Conservation (phyloP, 163 green algal genomes). For the Chlamydomonas reinhardtii region DNA sequence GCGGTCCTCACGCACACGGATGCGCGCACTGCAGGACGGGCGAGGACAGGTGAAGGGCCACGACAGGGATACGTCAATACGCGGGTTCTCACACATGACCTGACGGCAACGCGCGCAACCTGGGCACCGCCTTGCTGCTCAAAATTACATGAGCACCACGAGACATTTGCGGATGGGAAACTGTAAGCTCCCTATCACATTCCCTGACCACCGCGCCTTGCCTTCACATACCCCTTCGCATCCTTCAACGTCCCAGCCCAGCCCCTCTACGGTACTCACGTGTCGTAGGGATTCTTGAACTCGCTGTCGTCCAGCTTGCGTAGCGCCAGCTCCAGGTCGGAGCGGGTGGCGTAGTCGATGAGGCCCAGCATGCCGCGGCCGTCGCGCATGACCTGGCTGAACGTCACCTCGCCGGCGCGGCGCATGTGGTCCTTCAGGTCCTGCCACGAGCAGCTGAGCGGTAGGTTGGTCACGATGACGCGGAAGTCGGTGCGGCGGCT, state of each 20-base stretch:
- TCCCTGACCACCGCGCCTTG: no score
- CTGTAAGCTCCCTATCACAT: no score
- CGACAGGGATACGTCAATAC: no score
- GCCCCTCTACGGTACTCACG: no score
- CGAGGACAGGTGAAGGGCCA: not conserved
- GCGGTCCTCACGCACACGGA: conserved; percentile 68
- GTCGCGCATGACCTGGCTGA: conserved; percentile 78
- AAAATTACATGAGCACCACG: no score
- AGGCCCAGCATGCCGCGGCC: conserved; percentile 70
- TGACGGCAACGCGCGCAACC: no score
- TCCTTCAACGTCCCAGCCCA: no score
- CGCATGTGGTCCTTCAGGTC: conserved; percentile 91
- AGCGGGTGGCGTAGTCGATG: conserved; percentile 72
- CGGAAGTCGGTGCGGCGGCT: conserved; percentile 68
- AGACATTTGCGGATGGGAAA: no score
- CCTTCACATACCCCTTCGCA: no score
- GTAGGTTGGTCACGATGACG: conserved; percentile 79
- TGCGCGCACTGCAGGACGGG: conserved; percentile 44
- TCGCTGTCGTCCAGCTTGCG: conserved; percentile 79
- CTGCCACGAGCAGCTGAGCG: conserved; percentile 79
- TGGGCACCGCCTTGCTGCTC: no score
- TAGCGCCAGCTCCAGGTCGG: conserved; percentile 77
- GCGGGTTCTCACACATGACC: no score
- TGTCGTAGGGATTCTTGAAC: conserved; percentile 83
- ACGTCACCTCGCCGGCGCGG: conserved; percentile 75